Evolutionary conservation across 768 basidiomycete species (phyloP).

Genomic region (Rhodocollybia butyracea): DNA sequence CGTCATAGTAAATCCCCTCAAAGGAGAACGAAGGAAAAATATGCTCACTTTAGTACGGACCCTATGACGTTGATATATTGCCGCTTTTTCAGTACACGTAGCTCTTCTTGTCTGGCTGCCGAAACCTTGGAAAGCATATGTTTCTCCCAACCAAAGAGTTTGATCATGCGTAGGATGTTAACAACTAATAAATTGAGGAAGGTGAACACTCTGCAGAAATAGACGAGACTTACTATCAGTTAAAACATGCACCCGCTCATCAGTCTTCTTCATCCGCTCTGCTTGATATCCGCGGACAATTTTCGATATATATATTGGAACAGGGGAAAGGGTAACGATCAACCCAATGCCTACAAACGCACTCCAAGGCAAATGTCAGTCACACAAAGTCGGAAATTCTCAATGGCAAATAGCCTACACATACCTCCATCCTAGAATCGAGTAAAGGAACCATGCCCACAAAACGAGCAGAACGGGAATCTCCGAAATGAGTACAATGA

Average conservation of each 20-base stretch:
- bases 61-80: slow-evolving; percentile 36
- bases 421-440: slow-evolving; percentile 17
- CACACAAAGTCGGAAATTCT: background rate
- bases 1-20: background rate
- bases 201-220: slow-evolving; percentile 13
- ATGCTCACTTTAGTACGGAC: slow-evolving; percentile 33
- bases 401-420: background rate
- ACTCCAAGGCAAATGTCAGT: slow-evolving; percentile 19
- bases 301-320: slow-evolving; percentile 40
- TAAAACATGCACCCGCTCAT: slow-evolving; percentile 41
- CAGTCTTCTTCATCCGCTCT: slow-evolving; percentile 40
- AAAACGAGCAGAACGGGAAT: slow-evolving; percentile 3
- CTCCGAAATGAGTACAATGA: slow-evolving; percentile 6
- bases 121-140: slow-evolving; percentile 38
- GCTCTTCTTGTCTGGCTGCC: slow-evolving; percentile 44
- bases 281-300: slow-evolving; percentile 29
- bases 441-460: slow-evolving; percentile 19
- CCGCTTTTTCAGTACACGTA: slow-evolving; percentile 35
- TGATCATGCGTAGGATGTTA: slow-evolving; percentile 44
- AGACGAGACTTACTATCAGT: slow-evolving; percentile 36
- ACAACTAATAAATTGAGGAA: slow-evolving; percentile 24
- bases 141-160: slow-evolving; percentile 50
- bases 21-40: background rate
- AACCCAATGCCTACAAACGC: slow-evolving; percentile 41
- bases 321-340: slow-evolving; percentile 37